Base-by-base conservation (phyloP, 1,284 basidiomycete species). In the Filobasidium uniguttulatum region DNA sequence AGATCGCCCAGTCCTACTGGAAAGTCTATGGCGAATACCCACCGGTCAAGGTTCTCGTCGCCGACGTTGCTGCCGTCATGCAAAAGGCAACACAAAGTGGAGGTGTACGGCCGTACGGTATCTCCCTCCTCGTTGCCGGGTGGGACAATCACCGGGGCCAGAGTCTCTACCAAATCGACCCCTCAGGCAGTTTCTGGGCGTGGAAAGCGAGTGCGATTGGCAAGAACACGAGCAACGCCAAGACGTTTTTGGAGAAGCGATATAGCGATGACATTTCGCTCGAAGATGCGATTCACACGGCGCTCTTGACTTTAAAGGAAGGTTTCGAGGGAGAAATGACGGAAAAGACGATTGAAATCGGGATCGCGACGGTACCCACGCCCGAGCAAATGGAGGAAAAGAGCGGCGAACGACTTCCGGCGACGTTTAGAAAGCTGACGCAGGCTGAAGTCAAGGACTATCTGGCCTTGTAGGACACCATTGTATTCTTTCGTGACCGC, bases 141-240 rank as follows among this genome's bases (percentile, higher is more conserved):
- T 98, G 85, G 82, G 94, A 98, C 67, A 74, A 76, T 59, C 83
- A 84, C 64, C 81, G 89, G 19, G 93, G 93, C 15, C 88, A 90
- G 56, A 85, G 81, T 31, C 76, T 98, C 55, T 98, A 94, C 72
- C 94, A 99, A 70, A 93, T 99, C 49, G 94, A 99, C 72, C 94
- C 94, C 17, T 94, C 89, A 41, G 94, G 94, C 41, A 90, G 87
- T 43, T 99, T 89, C 72, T 97, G 91, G 91, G 91, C 94, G 46
- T 99, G 94, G 94, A 99, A 98, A 71, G 94, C 94, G 12, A 93
- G 87, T 65, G 94, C 94, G 14, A 98, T 98, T 62, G 94, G 94
- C 34, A 98, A 98, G 75, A 98, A 98, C 72, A 97, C 97, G 88
- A 82, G 90, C 49, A 99, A 98, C 64, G 94, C 91, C 48, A 98